Evolutionary conservation across 305 asterid species (phyloP).

Genomic region (Rubia tinctorum): DNA sequence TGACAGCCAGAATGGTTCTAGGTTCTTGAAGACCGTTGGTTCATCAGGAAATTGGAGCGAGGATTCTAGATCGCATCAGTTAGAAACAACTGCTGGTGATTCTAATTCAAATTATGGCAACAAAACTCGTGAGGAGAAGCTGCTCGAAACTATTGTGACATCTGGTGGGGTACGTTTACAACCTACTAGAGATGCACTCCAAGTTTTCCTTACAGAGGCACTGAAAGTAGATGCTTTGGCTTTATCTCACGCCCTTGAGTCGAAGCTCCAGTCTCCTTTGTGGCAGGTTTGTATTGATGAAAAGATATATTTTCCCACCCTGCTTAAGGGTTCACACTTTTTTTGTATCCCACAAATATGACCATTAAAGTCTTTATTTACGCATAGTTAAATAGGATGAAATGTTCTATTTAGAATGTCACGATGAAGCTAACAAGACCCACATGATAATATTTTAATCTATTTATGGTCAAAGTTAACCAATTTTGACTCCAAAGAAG

Average conservation of each 20-base stretch:
- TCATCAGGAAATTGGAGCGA: constrained; percentile 73
- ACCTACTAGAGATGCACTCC: constrained; percentile 94
- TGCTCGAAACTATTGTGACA: constrained; percentile 84
- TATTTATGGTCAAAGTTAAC: background rate
- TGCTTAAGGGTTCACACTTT: background rate
- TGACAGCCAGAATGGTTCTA: constrained; percentile 47
- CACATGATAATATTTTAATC: background rate
- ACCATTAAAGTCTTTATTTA: background rate
- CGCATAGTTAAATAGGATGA: no score
- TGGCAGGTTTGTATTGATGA: constrained; percentile 76
- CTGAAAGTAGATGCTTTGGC: constrained; percentile 64
- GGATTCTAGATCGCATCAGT: constrained; percentile 49
- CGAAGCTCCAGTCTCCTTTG: constrained; percentile 74
- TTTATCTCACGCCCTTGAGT: constrained; percentile 68
- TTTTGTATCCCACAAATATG: background rate
- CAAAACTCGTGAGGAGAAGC: constrained; percentile 82
- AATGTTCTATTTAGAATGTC: background rate
- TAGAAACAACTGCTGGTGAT: constrained; percentile 47
- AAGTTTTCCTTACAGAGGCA: constrained; percentile 75
- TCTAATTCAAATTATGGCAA: constrained; percentile 43
- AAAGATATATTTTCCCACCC: background rate
- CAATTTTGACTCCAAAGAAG: background rate
- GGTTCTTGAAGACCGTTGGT: constrained; percentile 53
- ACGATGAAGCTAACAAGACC: background rate
- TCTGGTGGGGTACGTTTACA: constrained; percentile 96